Percentiles rank a stretch among this genome's conserved stretches.
phyloP scores from a whole-genome alignment of 179 eudicot genomes.

The Beta lomatogona region DNA sequence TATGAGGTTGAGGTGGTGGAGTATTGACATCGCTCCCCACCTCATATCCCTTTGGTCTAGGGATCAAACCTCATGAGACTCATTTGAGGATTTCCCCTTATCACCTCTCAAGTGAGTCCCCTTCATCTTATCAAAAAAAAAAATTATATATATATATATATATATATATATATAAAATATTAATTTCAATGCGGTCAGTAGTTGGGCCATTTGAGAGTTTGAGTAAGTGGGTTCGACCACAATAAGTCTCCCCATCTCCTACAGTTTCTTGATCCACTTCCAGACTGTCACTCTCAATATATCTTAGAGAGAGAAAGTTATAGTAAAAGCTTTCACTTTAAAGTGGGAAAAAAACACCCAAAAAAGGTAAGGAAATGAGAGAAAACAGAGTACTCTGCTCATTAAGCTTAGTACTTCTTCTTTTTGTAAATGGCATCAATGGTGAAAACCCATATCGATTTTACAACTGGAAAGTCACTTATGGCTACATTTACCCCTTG shows the following conservation, averaged over 20 bases:
- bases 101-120: too few relatives aligned
- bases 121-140: too few relatives aligned
- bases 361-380: conserved; percentile 20
- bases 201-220: background rate
- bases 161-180: too few relatives aligned
- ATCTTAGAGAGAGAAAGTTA: background rate
- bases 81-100: too few relatives aligned
- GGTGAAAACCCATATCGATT: conserved; percentile 79
- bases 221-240: background rate
- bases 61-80: too few relatives aligned
- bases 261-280: background rate
- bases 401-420: conserved; percentile 30
- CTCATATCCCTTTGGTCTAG: too few relatives aligned
- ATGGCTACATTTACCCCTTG: conserved; percentile 71
- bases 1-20: too few relatives aligned
- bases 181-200: background rate
- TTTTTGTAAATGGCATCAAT: conserved; percentile 42
- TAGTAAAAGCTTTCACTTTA: background rate
- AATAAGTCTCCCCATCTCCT: background rate
- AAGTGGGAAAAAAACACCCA: background rate
- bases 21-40: too few relatives aligned
- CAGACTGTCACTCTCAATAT: background rate
- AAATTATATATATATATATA: too few relatives aligned
- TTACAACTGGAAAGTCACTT: conserved; percentile 80
- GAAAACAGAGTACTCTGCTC: conserved; percentile 29